Base-by-base conservation (phyloP, 495 filamentous ascomycete genomes). In the Parathielavia hyrcaniae region DNA sequence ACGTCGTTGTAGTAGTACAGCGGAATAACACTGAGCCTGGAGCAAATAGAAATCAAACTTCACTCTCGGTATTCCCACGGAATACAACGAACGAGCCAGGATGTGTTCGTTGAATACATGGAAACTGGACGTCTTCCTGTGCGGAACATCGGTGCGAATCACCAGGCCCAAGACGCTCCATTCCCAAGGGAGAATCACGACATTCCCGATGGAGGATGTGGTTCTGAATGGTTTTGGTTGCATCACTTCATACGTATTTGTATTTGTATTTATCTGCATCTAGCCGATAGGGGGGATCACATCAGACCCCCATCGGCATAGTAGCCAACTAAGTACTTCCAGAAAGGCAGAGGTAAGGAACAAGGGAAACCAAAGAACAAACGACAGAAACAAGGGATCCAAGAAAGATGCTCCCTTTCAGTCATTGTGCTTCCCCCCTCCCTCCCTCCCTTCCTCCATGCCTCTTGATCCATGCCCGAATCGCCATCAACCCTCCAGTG, bases 331-430 rank as follows among this genome's bases (percentile, higher is more conserved):
- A 52, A 30, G 20, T 52, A 52, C 50, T 40, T 40, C 17, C 36
- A 52, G 19, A 17, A 40, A 52, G 22, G 20, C 7, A 8, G 7
- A n/a, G n/a, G 16, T 5, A 22, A 52, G 50, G 34, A 50, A 52
- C 39, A 40, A 20, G 50, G 26, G 26, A 36, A 52, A 52, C 48
- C 32, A 50, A 50, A 22, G 11, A 9, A 50, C 46, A 35, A 22
- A 50, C 47, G 47, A 50, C 50, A 26, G 26, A 52, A 52, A 39
- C 35, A 52, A 52, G 50, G 4, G 34, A 26, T 40, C 35, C 50
- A 26, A 40, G n/a, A 19, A n/a, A 52, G 50, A 52, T 40, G 50
- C 50, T 50, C 48, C 26, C 36, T 40, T 52, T 20, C 36, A 23
- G 50, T 52, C 50, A 52, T 52, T 52, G 35, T 34, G 39, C 14